Conservation (phyloP, 768 basidiomycete genomes). For the Naganishia onofrii region DNA sequence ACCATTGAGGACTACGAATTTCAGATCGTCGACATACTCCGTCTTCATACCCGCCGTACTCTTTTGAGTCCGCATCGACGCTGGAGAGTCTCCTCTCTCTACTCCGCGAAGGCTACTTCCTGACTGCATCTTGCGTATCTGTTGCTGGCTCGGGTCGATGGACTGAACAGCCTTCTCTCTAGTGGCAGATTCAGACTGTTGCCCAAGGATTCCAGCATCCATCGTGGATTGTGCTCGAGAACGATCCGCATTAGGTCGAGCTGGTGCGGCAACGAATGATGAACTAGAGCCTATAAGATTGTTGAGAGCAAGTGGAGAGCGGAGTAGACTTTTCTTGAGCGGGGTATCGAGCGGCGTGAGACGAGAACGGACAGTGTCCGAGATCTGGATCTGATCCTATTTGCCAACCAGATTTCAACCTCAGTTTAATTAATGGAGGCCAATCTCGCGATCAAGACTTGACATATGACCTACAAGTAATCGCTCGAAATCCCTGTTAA, state of each 20-base stretch:
- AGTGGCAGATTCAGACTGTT: neutral
- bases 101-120: constrained; percentile 5
- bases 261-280: constrained; percentile 54
- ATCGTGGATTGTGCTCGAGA: constrained; percentile 12
- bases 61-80: neutral
- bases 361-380: constrained; percentile 44
- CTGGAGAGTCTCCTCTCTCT: constrained; percentile 1
- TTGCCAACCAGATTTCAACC: neutral
- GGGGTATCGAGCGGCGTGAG: constrained; percentile 66
- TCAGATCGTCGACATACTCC: constrained; percentile 20
- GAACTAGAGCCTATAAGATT: constrained; percentile 52
- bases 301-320: constrained; percentile 60
- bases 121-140: constrained; percentile 1
- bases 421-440: neutral
- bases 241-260: constrained; percentile 24
- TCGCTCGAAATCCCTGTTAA: constrained; percentile 73
- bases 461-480: constrained; percentile 62
- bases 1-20: constrained; percentile 21
- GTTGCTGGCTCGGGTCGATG: neutral
- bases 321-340: constrained; percentile 88
- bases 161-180: neutral
- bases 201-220: neutral
- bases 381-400: constrained; percentile 48
- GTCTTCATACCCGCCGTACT: neutral
- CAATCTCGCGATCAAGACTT: neutral